Base-by-base conservation (phyloP, 2,329 filamentous ascomycete species). In the Cladosporium sp. region DNA sequence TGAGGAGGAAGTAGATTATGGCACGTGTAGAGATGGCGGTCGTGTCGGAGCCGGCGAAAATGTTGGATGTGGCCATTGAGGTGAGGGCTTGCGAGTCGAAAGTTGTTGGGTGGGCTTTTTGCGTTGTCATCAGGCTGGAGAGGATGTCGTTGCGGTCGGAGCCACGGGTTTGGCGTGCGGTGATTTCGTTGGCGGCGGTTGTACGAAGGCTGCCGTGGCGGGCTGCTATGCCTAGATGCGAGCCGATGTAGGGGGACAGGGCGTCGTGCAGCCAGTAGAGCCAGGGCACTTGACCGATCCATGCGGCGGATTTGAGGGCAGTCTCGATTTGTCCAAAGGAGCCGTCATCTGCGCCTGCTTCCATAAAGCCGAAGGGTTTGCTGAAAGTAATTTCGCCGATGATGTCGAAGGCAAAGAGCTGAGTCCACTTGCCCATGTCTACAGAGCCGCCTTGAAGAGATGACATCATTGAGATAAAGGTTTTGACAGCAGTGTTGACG, bases 351-450 rank as follows among this genome's bases (percentile, higher is more conserved):
- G 57, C 55, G 50, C 58, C 64, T 18, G 62, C 56, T 50, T 82
- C 65, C 12, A 82, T 67, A 56, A 76, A 75, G 2, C 79, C 78
- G 54, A 80, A 80, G 0, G 76, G 59, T 13, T 71, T 58, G 11
- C 79, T 79, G 38, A 81, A 76, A 0, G 75, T 75, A 4, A 83
- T 60, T 32, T 73, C 71, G 22, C 72, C 76, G 55, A 83, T 79
- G 36, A 80, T 73, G 51, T 83, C 80, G 3, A 82, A 64, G 0
- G 78, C 79, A 47, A 82, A 75, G 64, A 71, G 80, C 37, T 79
- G 76, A 2, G 72, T 70, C 54, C 77, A 77, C 6, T 64, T 65
- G 3, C 70, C 73, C 48, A 77, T 59, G 49, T 81, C 76, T 58
- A 80, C 65, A 2, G 68, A 58, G 1, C 58, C 70, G 3, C 71